A percentile compares a stretch with the other conserved stretches of the same genome.
Evolutionary conservation across 257 asterid genomes (phyloP).

Genomic region (Solanum paucissectum): DNA sequence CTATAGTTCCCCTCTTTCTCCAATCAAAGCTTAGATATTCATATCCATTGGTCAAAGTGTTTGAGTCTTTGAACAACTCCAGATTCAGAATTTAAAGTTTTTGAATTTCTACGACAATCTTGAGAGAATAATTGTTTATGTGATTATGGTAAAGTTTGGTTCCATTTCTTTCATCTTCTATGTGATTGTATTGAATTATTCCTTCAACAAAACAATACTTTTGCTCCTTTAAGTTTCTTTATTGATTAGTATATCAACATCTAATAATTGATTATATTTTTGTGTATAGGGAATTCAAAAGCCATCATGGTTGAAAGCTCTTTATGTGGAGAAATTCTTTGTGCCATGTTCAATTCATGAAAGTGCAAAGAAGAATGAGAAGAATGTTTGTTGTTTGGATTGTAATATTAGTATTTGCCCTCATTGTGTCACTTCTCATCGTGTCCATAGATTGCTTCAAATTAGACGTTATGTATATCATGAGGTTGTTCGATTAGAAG

Average conservation of each 20-base stretch:
- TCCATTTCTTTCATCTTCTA: neutral
- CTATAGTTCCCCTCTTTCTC: constrained; percentile 34
- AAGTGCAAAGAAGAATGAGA: constrained; percentile 78
- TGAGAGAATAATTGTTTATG: neutral
- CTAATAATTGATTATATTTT: neutral
- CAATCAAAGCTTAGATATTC: neutral
- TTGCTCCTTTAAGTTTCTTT: neutral
- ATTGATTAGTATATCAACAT: neutral
- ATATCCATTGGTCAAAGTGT: neutral
- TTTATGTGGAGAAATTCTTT: constrained; percentile 60
- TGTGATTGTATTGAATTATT: neutral
- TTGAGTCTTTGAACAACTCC: neutral
- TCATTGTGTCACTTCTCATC: constrained; percentile 74
- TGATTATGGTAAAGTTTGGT: constrained; percentile 26
- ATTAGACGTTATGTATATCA: constrained; percentile 92
- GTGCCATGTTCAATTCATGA: constrained; percentile 68
- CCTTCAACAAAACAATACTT: neutral
- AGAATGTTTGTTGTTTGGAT: constrained; percentile 80
- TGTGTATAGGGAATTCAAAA: constrained; percentile 48
- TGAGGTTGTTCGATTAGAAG: constrained; percentile 84
- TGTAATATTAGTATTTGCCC: constrained; percentile 93
- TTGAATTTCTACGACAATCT: neutral
- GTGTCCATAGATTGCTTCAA: constrained; percentile 77
- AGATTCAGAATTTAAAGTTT: neutral
- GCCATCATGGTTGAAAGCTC: constrained; percentile 88